Conservation (phyloP, 352 stramenopile species). For the Aphanomyces cochlioides region DNA sequence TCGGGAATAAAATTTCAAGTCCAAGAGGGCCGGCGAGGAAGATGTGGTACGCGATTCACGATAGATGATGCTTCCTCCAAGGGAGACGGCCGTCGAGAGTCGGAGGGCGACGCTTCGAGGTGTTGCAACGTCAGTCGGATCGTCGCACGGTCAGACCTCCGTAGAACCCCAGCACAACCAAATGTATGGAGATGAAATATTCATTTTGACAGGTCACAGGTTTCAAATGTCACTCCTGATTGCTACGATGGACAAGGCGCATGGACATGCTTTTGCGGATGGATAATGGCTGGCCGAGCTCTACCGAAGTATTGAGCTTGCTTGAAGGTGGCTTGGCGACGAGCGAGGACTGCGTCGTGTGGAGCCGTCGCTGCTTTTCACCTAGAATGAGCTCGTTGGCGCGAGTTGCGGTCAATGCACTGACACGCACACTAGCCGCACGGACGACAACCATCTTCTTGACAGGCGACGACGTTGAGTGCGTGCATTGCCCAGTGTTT, state of each 20-base stretch:
- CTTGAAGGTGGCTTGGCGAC: not conserved
- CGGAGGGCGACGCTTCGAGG: too few relatives aligned
- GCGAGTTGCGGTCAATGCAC: not conserved
- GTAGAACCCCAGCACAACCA: too few relatives aligned
- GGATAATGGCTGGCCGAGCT: not conserved
- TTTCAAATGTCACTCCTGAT: not conserved
- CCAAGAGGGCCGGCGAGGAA: too few relatives aligned
- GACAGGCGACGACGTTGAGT: conserved; percentile 4
- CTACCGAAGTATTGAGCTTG: not conserved
- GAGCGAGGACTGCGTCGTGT: not conserved
- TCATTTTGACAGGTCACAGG: not conserved
- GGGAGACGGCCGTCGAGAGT: too few relatives aligned
- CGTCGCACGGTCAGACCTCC: too few relatives aligned
- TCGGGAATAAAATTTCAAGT: too few relatives aligned
- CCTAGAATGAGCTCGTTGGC: not conserved
- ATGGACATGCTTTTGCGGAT: conserved; percentile 12
- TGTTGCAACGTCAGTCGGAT: too few relatives aligned
- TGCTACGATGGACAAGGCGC: not conserved
- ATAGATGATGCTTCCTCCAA: too few relatives aligned
- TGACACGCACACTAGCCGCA: conserved; percentile 1
- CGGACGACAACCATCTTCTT: conserved; percentile 15
- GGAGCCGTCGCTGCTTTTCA: too few relatives aligned
- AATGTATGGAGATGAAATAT: too few relatives aligned
- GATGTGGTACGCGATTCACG: too few relatives aligned
- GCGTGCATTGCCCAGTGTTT: not conserved